phyloP scores from a whole-genome alignment of 1,139 yeast species.

The Saccharomyces hybrid region DNA sequence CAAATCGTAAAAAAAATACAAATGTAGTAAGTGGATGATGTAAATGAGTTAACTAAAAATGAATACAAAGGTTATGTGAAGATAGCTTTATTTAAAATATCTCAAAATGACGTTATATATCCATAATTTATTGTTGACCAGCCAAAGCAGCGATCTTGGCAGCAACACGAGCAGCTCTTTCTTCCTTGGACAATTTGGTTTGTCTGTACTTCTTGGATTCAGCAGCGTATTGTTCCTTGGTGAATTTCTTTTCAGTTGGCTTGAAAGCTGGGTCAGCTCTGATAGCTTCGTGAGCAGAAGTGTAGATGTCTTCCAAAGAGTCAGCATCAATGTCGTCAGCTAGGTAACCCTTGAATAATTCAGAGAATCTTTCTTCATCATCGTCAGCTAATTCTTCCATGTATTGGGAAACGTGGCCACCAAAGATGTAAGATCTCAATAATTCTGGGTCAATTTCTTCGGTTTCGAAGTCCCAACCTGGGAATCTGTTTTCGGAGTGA shows the following conservation, averaged over 20 bases:
- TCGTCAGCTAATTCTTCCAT: slow-evolving; percentile 99
- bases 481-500: slow-evolving; percentile 99
- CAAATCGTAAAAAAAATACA: neutral
- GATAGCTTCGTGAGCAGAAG: slow-evolving; percentile 90
- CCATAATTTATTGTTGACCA: slow-evolving; percentile 24
- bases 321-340: slow-evolving; percentile 98
- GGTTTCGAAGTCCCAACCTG: slow-evolving; percentile 99
- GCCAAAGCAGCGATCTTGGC: slow-evolving; percentile 82
- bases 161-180: slow-evolving; percentile 83
- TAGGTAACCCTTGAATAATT: slow-evolving; percentile 93
- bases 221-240: slow-evolving; percentile 98
- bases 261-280: slow-evolving; percentile 93
- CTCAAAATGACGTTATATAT: slow-evolving; percentile 2
- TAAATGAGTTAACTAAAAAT: neutral
- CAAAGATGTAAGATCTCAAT: slow-evolving; percentile 98
- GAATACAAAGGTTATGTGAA: slow-evolving; percentile 3
- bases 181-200: slow-evolving; percentile 81
- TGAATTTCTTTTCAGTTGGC: slow-evolving; percentile 87
- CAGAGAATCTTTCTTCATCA: slow-evolving; percentile 98
- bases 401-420: slow-evolving; percentile 99
- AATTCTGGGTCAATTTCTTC: slow-evolving; percentile 98
- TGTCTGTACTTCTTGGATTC: slow-evolving; percentile 89
- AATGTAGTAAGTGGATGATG: neutral
- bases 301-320: slow-evolving; percentile 90
- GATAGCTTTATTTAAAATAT: slow-evolving; percentile 3